A percentile compares a stretch with the other conserved stretches of the same genome.
Evolutionary conservation across 2,329 filamentous ascomycete species (phyloP).

Genomic region (Ophiosphaerella narmari): DNA sequence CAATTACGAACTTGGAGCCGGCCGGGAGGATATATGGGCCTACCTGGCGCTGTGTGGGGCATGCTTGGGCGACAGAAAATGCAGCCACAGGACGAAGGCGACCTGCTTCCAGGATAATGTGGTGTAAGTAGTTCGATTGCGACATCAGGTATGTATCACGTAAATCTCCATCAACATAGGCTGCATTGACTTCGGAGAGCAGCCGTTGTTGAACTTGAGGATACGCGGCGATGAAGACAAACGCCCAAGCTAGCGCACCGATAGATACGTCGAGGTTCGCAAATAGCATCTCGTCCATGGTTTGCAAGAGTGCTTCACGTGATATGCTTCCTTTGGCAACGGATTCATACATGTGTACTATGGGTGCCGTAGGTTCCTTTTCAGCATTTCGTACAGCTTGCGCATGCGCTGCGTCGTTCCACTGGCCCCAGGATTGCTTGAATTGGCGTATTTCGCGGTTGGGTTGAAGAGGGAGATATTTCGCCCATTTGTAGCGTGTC

Average conservation of each 20-base stretch:
- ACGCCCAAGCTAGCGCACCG: constrained; percentile 51
- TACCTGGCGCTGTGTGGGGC: constrained; percentile 38
- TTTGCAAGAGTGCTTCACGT: constrained; percentile 45
- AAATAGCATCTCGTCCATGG: constrained; percentile 54
- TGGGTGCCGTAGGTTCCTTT: constrained; percentile 2
- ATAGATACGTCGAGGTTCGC: constrained; percentile 56
- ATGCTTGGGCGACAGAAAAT: constrained; percentile 50
- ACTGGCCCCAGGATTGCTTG: constrained; percentile 23
- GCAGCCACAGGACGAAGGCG: constrained; percentile 48
- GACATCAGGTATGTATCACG: neutral
- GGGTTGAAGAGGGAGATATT: constrained; percentile 32
- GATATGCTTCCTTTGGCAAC: constrained; percentile 6
- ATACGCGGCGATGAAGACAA: constrained; percentile 49
- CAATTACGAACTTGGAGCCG: constrained; percentile 50
- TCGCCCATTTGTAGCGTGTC: constrained; percentile 30
- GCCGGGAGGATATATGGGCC: constrained; percentile 27
- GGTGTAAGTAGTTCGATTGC: constrained; percentile 7
- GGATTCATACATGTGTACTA: constrained; percentile 16
- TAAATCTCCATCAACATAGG: neutral
- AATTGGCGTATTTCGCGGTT: constrained; percentile 24
- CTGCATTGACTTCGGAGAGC: constrained; percentile 23
- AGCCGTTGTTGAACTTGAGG: constrained; percentile 38
- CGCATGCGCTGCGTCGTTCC: constrained; percentile 37
- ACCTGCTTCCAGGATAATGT: constrained; percentile 45
- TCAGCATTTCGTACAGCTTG: constrained; percentile 3